Conservation (phyloP, 2,329 filamentous ascomycete species). For the Massarina eburnea region DNA sequence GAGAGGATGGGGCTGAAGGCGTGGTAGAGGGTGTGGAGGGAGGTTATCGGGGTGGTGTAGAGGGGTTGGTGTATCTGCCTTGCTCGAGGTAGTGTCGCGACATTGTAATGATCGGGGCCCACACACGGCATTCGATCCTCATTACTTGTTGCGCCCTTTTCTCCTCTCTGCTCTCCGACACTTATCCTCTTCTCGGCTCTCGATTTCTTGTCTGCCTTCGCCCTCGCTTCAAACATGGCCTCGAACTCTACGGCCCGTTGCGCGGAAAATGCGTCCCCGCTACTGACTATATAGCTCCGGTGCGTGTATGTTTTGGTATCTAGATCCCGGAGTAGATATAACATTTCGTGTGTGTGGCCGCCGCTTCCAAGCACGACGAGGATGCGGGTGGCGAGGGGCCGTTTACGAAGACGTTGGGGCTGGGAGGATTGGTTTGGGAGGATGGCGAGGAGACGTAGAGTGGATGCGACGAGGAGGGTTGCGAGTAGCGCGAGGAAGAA, state of each 20-base stretch:
- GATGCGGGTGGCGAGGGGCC: slow-evolving; percentile 57
- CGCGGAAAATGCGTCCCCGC: slow-evolving; percentile 73
- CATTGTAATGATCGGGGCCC: slow-evolving; percentile 56
- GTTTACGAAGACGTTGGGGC: slow-evolving; percentile 19
- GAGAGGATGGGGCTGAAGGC: slow-evolving; percentile 60
- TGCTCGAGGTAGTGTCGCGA: slow-evolving; percentile 73
- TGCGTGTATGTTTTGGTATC: slow-evolving; percentile 53
- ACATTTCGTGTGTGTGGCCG: slow-evolving; percentile 93
- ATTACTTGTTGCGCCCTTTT: slow-evolving; percentile 1
- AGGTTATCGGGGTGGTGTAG: slow-evolving; percentile 70
- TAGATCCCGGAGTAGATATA: slow-evolving; percentile 72
- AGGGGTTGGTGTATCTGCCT: slow-evolving; percentile 80
- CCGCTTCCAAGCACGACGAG: slow-evolving; percentile 87
- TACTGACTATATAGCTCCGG: slow-evolving; percentile 79
- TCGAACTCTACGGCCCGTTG: slow-evolving; percentile 67
- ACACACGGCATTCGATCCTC: slow-evolving; percentile 9
- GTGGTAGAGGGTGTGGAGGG: slow-evolving; percentile 64
- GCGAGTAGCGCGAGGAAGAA: slow-evolving; percentile 36
- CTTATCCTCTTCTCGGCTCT: slow-evolving; percentile 1
- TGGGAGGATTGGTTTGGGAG: slow-evolving; percentile 27
- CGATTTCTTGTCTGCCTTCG: slow-evolving; percentile 4
- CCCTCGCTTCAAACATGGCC: slow-evolving; percentile 32
- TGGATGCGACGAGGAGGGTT: slow-evolving; percentile 34
- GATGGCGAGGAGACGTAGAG: slow-evolving; percentile 45
- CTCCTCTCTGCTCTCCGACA: slow-evolving; percentile 2